These are phyloP conservation scores for Ambrosia hybrid DNA, from an alignment of 140 eudicot species.

Conservation along the genomic window DNA sequence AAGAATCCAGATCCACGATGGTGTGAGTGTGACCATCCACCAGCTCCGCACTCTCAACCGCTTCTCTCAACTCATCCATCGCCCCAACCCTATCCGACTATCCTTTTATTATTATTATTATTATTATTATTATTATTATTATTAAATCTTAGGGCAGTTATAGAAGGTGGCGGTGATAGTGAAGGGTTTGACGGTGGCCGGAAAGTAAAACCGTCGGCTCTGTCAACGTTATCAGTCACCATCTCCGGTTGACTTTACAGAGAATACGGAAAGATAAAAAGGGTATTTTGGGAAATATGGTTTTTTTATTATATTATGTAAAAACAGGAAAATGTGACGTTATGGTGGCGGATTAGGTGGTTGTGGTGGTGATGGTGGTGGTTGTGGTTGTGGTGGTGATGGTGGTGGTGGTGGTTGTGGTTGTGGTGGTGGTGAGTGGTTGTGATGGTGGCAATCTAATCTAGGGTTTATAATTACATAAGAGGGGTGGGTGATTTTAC, in stretches of 20 bases:
- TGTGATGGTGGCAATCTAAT: too few species aligned
- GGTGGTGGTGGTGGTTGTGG: too few species aligned
- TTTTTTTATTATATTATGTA: not conserved
- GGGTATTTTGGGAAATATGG: constrained; percentile 13
- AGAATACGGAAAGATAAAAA: not conserved
- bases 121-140: too few species aligned
- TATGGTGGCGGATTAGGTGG: too few species aligned
- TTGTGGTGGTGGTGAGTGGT: too few species aligned
- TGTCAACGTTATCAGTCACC: constrained; percentile 29
- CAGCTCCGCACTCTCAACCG: constrained; percentile 61
- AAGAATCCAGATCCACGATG: constrained; percentile 61
- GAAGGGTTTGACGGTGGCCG: not conserved
- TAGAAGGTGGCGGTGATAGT: constrained; percentile 1
- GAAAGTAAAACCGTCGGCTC: constrained; percentile 5
- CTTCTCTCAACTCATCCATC: constrained; percentile 42
- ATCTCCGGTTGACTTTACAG: constrained; percentile 31
- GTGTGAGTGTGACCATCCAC: constrained; percentile 93
- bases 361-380: too few species aligned
- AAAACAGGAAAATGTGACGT: constrained; percentile 3
- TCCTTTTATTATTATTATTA: too few species aligned
- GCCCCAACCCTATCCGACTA: not conserved
- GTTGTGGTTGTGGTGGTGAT: too few species aligned
- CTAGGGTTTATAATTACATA: too few species aligned
- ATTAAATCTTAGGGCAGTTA: not conserved
- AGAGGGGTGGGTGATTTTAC: too few species aligned